Evolutionary conservation across 179 eudicot species (phyloP).

Genomic region (Pouteria campechiana): DNA sequence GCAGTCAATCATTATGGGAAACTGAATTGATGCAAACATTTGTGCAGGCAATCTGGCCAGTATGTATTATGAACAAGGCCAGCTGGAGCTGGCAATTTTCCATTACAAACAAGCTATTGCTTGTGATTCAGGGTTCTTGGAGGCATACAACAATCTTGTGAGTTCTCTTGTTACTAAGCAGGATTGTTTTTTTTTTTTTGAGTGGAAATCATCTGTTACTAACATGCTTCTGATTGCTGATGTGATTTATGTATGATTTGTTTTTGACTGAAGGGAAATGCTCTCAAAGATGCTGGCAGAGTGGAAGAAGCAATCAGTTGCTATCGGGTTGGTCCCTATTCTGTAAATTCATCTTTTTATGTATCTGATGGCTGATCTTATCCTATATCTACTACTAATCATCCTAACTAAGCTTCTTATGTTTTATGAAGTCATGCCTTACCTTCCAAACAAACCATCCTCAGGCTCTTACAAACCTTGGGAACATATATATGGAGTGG

Average conservation of each 20-base stretch:
- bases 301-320: constrained; percentile 77
- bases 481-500: constrained; percentile 98
- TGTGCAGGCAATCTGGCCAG: constrained; percentile 75
- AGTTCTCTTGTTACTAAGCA: constrained; percentile 3
- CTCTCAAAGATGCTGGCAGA: constrained; percentile 82
- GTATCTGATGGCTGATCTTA: background rate
- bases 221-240: background rate
- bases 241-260: constrained; percentile 1
- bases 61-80: constrained; percentile 85
- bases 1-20: background rate
- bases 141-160: constrained; percentile 95
- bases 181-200: background rate
- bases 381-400: too few relatives aligned
- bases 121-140: constrained; percentile 76
- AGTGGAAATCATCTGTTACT: background rate
- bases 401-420: constrained; percentile 5
- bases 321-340: constrained; percentile 52
- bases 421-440: constrained; percentile 70
- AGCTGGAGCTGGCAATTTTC: constrained; percentile 73
- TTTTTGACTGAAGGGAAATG: constrained; percentile 59
- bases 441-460: constrained; percentile 87
- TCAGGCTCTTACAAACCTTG: constrained; percentile 92
- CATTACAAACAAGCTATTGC: constrained; percentile 81
- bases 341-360: constrained; percentile 1
- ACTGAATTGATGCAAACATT: constrained; percentile 1